Evolutionary conservation across 1,139 yeast genomes (phyloP).

Genomic region (Candida albicans): DNA sequence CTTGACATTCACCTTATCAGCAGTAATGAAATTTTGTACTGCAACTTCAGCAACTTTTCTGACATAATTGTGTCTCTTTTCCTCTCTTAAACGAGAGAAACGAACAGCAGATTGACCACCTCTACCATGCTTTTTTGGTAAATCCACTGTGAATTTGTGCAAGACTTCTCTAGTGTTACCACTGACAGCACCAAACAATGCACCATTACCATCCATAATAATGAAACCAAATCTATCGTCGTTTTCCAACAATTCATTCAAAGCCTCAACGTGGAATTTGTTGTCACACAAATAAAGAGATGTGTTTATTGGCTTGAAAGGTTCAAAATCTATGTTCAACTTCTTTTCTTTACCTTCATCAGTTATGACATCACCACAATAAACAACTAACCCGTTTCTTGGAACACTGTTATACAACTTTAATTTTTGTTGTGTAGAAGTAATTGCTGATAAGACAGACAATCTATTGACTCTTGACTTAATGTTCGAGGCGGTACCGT

Average conservation of each 20-base stretch:
- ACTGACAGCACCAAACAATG: conserved; percentile 90
- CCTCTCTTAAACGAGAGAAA: conserved; percentile 98
- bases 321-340: conserved; percentile 92
- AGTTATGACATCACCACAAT: conserved; percentile 97
- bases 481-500: conserved; percentile 97
- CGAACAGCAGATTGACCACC: conserved; percentile 99
- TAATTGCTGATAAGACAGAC: conserved; percentile 93
- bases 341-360: conserved; percentile 97
- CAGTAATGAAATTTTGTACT: conserved; percentile 91
- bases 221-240: conserved; percentile 97
- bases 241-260: conserved; percentile 87
- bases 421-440: conserved; percentile 95
- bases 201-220: conserved; percentile 99
- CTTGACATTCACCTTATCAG: conserved; percentile 88
- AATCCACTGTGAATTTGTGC: conserved; percentile 94
- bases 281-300: conserved; percentile 94
- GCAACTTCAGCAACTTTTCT: conserved; percentile 98
- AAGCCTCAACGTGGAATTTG: conserved; percentile 96
- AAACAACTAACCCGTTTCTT: conserved; percentile 88
- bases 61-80: conserved; percentile 96
- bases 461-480: conserved; percentile 95
- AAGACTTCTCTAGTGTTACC: conserved; percentile 96
- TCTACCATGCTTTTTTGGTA: conserved; percentile 99
- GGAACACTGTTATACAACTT: conserved; percentile 89
- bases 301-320: conserved; percentile 97